Evolutionary conservation across 2,329 filamentous ascomycete genomes (phyloP).

Genomic region (Trichoderma atrobrunneum): DNA sequence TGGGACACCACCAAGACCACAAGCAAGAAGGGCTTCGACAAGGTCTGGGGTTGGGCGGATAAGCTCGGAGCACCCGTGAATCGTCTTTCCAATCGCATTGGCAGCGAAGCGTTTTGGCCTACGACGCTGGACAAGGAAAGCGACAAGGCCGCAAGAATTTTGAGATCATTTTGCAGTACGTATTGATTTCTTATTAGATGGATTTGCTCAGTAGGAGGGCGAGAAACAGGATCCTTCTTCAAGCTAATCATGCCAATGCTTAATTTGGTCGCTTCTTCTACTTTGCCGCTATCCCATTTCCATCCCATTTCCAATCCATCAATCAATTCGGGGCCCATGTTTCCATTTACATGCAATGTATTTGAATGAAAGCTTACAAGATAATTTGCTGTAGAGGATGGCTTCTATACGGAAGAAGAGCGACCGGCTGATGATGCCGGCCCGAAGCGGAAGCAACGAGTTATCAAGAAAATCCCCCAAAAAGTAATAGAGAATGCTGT

Average conservation of each 20-base stretch:
- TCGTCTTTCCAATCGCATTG: conserved; percentile 64
- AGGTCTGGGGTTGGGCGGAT: conserved; percentile 56
- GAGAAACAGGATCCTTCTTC: neutral
- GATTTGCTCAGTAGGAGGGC: neutral
- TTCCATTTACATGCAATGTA: neutral
- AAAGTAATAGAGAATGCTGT: conserved; percentile 53
- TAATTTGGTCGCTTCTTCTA: neutral
- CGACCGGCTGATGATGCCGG: conserved; percentile 30
- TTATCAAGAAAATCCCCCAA: conserved; percentile 44
- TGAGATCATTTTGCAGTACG: conserved; percentile 67
- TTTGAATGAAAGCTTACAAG: neutral
- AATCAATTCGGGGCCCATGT: neutral
- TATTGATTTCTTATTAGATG: neutral
- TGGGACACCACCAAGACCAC: conserved; percentile 55
- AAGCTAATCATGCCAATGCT: neutral
- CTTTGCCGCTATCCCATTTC: neutral
- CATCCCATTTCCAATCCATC: neutral
- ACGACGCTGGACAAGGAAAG: conserved; percentile 70
- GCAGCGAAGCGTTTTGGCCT: conserved; percentile 74
- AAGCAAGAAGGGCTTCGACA: conserved; percentile 69
- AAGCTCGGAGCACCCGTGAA: conserved; percentile 66
- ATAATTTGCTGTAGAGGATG: conserved; percentile 46
- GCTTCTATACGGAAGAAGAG: conserved; percentile 46
- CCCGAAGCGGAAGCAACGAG: conserved; percentile 43
- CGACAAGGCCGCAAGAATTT: conserved; percentile 71